phyloP scores from a whole-genome alignment of 2,329 filamentous ascomycete genomes.

The Paraphoma sp. region DNA sequence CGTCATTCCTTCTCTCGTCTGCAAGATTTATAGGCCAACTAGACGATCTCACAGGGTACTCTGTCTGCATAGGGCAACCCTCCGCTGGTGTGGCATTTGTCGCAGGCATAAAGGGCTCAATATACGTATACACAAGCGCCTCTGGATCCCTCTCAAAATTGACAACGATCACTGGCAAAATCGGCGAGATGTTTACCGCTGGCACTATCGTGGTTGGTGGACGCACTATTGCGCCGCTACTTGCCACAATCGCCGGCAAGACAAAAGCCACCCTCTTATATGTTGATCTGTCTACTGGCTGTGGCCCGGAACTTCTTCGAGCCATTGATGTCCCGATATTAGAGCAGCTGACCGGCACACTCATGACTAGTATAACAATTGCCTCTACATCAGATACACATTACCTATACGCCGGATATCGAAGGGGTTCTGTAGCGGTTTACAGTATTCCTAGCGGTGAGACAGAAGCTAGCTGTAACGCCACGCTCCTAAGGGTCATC shows the following conservation, averaged over 20 bases:
- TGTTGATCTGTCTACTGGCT: slow-evolving; percentile 9
- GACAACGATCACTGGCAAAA: slow-evolving; percentile 43
- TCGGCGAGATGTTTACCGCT: slow-evolving; percentile 48
- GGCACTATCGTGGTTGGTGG: background rate
- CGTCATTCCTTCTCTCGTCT: slow-evolving; percentile 2
- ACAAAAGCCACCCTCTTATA: slow-evolving; percentile 41
- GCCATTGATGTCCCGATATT: slow-evolving; percentile 20
- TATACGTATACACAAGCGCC: slow-evolving; percentile 47
- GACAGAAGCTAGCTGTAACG: background rate
- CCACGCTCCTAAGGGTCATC: slow-evolving; percentile 22
- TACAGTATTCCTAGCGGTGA: slow-evolving; percentile 43
- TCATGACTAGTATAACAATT: slow-evolving; percentile 59
- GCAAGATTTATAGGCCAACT: slow-evolving; percentile 41
- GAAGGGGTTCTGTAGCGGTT: slow-evolving; percentile 60
- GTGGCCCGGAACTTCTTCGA: slow-evolving; percentile 2
- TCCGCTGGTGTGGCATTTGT: slow-evolving; percentile 52
- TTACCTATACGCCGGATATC: slow-evolving; percentile 61
- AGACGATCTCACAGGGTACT: slow-evolving; percentile 56
- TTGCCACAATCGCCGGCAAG: slow-evolving; percentile 48
- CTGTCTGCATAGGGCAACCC: slow-evolving; percentile 51
- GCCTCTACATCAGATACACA: slow-evolving; percentile 21
- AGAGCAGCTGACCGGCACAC: slow-evolving; percentile 52
- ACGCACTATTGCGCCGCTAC: slow-evolving; percentile 34
- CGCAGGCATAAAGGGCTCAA: slow-evolving; percentile 53
- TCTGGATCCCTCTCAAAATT: slow-evolving; percentile 29